These are phyloP conservation scores for Paramecium sonneborni DNA, from an alignment of 73 alveolate species.

Conservation along the genomic window DNA sequence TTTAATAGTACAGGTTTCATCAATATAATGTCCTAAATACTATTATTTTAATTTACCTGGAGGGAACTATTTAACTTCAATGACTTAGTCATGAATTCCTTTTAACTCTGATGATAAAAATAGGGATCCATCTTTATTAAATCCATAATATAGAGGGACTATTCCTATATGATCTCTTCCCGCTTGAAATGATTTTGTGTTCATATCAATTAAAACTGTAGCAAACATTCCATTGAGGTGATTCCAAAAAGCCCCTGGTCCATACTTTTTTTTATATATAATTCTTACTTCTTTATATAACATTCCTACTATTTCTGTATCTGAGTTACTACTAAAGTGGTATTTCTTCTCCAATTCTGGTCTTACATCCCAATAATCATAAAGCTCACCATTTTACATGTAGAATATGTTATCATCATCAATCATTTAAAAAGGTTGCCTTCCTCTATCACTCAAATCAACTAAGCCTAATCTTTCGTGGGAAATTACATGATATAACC, in stretches of 20 bases:
- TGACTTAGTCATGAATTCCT: slow-evolving; percentile 71
- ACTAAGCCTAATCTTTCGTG: slow-evolving; percentile 69
- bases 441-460: slow-evolving; percentile 68
- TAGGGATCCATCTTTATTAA: slow-evolving; percentile 55
- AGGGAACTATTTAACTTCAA: slow-evolving; percentile 64
- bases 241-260: slow-evolving; percentile 63
- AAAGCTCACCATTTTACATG: slow-evolving; percentile 70
- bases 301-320: slow-evolving; percentile 59
- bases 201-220: slow-evolving; percentile 67
- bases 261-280: slow-evolving; percentile 34
- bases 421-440: slow-evolving; percentile 50
- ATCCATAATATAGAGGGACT: slow-evolving; percentile 72
- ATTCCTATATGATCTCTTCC: slow-evolving; percentile 82
- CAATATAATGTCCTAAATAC: slow-evolving; percentile 54
- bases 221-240: slow-evolving; percentile 78
- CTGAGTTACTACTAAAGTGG: slow-evolving; percentile 65
- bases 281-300: slow-evolving; percentile 56
- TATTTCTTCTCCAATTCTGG: slow-evolving; percentile 58
- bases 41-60: slow-evolving; percentile 57
- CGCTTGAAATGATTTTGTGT: slow-evolving; percentile 50
- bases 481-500: slow-evolving; percentile 46
- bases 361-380: slow-evolving; percentile 62
- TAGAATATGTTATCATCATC: slow-evolving; percentile 47
- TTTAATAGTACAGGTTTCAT: not conserved
- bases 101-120: slow-evolving; percentile 73